Evolutionary conservation across 2,329 filamentous ascomycete genomes (phyloP), one percentile per base, ranked within the genome.

Genomic region (Beauveria pseudobassiana): DNA sequence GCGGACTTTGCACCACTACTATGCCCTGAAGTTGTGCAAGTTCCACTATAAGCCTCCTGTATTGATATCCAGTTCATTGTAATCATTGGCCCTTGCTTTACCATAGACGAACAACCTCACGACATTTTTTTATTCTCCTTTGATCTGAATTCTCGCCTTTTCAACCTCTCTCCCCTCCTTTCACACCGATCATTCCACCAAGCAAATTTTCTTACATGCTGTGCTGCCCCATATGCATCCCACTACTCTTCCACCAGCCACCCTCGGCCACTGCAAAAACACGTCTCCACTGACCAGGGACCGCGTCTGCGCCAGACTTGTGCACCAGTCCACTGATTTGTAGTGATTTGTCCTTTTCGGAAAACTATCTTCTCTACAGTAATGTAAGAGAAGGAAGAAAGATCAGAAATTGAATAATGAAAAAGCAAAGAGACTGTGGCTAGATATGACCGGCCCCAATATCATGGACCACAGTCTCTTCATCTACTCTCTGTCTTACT

Each of bases 221-320:
- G 40, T 46, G 40, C 50, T 43, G 49, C 49, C 49, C 50, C 49
- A 26, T 61, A 34, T 54, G 30, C 34, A 51, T n/a, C 22, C 48
- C 43, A 20, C 43, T 20, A 28, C 48, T 30, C 30, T 40, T 28
- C 22, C 34, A 24, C 59, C 43, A 61, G 59, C 59, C 59, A 61
- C 59, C 49, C 10, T 49, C 50, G 24, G 49, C 46, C 59, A 30
- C 40, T 49, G 30, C 28, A 61, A 52, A 60, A 61, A 61, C 59
- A 61, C 59, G 59, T 61, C 59, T 61, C 59, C 59, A 61, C 59
- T 50, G 59, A 61, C 59, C 46, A 55, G 59, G 59, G 59, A 61
- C 51, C 59, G 59, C 59, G 59, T 61, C 58, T 61, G 55, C 55
- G 42, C 55, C 55, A 42, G 46, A 28, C 30, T 26, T 46, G 48